Evolutionary conservation across 306 rosid species (phyloP).

Genomic region (Rubus idaeus): DNA sequence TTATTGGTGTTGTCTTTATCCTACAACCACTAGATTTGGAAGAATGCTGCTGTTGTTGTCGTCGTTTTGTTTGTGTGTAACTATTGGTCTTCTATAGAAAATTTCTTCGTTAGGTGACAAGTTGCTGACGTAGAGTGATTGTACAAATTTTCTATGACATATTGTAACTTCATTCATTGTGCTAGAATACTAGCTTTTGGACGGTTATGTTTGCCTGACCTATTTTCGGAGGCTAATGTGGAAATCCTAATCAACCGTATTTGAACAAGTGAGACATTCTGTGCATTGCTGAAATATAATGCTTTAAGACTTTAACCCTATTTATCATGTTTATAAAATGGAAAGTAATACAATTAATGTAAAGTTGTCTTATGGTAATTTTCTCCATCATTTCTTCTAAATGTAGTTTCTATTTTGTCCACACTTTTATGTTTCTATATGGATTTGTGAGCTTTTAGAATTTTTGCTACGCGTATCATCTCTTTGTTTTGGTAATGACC

Average conservation of each 20-base stretch:
- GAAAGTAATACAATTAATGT: background rate
- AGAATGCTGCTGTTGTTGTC: conserved; percentile 3
- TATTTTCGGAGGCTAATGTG: background rate
- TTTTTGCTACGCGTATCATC: background rate
- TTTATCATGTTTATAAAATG: background rate
- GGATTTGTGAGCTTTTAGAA: background rate
- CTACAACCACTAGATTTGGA: background rate
- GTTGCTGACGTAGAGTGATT: background rate
- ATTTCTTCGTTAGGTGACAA: background rate
- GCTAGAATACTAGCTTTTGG: conserved; percentile 6
- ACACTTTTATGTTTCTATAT: background rate
- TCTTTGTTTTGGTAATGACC: background rate
- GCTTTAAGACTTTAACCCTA: background rate
- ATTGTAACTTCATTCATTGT: background rate
- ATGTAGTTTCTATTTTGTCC: background rate
- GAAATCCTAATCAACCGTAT: background rate
- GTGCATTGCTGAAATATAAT: background rate
- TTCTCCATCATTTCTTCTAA: background rate
- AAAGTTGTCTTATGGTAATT: background rate
- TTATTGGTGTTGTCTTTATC: background rate
- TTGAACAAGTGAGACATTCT: background rate
- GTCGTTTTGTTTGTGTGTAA: conserved; percentile 1
- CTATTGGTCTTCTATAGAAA: conserved; percentile 4
- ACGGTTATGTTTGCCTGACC: background rate
- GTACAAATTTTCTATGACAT: background rate